Conservation (phyloP, 2,329 filamentous ascomycete species). For the Tolypocladium amazonense region DNA sequence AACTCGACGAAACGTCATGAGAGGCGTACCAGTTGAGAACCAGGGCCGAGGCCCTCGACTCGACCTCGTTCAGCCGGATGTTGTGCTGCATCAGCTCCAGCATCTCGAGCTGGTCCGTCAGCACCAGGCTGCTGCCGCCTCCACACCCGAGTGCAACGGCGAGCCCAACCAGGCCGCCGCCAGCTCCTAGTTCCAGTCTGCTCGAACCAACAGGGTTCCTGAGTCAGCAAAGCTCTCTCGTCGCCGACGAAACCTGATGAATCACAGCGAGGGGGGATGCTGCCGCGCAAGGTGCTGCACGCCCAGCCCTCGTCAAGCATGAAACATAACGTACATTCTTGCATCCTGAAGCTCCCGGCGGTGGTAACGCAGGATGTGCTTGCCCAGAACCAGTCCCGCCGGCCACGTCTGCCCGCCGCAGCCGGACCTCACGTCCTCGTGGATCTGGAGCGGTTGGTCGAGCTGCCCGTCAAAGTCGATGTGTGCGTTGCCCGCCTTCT, state of each 20-base stretch:
- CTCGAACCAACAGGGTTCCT: conserved; percentile 3
- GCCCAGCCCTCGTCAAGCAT: conserved; percentile 2
- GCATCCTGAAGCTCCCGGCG: conserved; percentile 50
- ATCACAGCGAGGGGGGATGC: background rate
- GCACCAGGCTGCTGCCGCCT: conserved; percentile 47
- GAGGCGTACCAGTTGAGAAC: conserved; percentile 68
- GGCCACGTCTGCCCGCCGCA: conserved; percentile 95
- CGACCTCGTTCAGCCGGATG: conserved; percentile 67
- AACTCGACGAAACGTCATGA: background rate
- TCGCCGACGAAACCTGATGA: background rate
- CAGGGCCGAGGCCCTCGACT: conserved; percentile 50
- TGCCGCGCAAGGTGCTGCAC: conserved; percentile 1
- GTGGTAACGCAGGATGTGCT: conserved; percentile 73
- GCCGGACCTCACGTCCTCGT: conserved; percentile 76
- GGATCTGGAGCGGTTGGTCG: conserved; percentile 57
- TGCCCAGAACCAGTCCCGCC: conserved; percentile 77
- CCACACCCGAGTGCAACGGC: conserved; percentile 47
- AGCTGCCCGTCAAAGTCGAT: conserved; percentile 67
- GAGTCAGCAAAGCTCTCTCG: conserved; percentile 9
- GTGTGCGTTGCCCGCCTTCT: conserved; percentile 38
- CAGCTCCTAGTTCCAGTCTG: conserved; percentile 85
- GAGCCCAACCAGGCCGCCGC: conserved; percentile 75
- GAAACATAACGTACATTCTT: conserved; percentile 58
- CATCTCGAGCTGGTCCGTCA: conserved; percentile 88
- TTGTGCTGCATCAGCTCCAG: conserved; percentile 77